These are phyloP conservation scores for Malus hybrid DNA, from an alignment of 331 rosid species.

Conservation along the genomic window DNA sequence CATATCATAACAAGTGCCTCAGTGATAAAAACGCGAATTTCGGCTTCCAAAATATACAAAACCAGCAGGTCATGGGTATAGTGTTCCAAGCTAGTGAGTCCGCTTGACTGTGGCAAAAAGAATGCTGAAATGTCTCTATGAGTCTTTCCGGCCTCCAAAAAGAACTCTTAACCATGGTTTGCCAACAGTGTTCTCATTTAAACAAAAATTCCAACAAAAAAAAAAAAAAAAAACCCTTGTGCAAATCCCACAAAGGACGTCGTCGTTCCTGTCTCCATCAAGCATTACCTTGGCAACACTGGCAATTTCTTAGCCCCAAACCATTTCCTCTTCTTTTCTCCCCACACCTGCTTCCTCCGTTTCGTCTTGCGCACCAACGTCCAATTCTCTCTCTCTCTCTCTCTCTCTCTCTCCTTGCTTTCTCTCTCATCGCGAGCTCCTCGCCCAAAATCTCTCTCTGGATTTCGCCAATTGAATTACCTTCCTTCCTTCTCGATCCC, in stretches of 20 bases:
- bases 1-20: no score
- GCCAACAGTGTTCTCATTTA: rapidly evolving
- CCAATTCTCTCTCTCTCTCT: slow-evolving; percentile 11
- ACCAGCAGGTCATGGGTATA: rapidly evolving
- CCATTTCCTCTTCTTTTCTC: slow-evolving; percentile 14
- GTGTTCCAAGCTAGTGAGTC: no score
- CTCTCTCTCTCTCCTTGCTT: slow-evolving; percentile 11
- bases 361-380: slow-evolving; percentile 27
- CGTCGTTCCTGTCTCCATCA: slow-evolving; percentile 29
- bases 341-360: slow-evolving; percentile 23
- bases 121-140: rapidly evolving
- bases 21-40: rapidly evolving
- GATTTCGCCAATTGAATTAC: slow-evolving; percentile 39
- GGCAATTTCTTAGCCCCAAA: slow-evolving; percentile 29
- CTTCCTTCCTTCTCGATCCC: slow-evolving; percentile 24
- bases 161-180: rapidly evolving
- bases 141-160: rapidly evolving
- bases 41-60: no score
- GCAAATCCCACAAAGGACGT: slow-evolving; percentile 19
- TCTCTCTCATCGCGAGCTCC: slow-evolving; percentile 33
- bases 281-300: slow-evolving; percentile 24
- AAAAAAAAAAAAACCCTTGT: no score
- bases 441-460: slow-evolving; percentile 75
- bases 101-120: no score
- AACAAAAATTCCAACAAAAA: no score